These are phyloP conservation scores for Raffaelea arxii DNA, from an alignment of 2,329 filamentous ascomycete genomes.

Conservation along the genomic window DNA sequence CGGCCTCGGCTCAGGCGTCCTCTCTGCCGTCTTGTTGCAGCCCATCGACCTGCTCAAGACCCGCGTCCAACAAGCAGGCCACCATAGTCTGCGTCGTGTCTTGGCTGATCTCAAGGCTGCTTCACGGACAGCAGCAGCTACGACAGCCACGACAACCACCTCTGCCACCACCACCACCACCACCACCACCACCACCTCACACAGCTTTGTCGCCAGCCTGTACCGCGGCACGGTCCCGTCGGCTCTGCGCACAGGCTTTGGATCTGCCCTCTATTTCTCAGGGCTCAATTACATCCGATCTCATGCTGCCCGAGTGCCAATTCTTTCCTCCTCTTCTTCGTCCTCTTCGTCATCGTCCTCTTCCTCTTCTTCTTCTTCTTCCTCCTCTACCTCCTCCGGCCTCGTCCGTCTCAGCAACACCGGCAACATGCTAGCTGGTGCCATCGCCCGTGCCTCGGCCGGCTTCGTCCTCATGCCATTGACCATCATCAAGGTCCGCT, in stretches of 20 bases:
- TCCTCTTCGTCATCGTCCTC: conserved; percentile 3
- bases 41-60: conserved; percentile 96
- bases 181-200: conserved; percentile 7
- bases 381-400: conserved; percentile 23
- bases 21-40: conserved; percentile 83
- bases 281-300: conserved; percentile 77
- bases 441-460: conserved; percentile 72
- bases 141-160: neutral
- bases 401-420: conserved; percentile 75
- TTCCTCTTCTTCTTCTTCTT: neutral
- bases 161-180: neutral
- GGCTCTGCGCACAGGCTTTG: conserved; percentile 85
- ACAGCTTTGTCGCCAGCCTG: conserved; percentile 44
- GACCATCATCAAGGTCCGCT: conserved; percentile 93
- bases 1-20: conserved; percentile 76
- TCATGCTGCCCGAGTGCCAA: conserved; percentile 38
- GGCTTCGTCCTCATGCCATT: conserved; percentile 92
- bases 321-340: conserved; percentile 18
- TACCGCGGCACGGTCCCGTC: conserved; percentile 93
- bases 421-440: conserved; percentile 78
- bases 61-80: conserved; percentile 78
- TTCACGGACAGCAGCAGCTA: neutral
- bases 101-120: conserved; percentile 56
- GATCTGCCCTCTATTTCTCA: conserved; percentile 90
- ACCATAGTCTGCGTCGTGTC: conserved; percentile 57